These are phyloP conservation scores for Auriscalpium orientale DNA, from an alignment of 768 basidiomycete species.

Conservation along the genomic window DNA sequence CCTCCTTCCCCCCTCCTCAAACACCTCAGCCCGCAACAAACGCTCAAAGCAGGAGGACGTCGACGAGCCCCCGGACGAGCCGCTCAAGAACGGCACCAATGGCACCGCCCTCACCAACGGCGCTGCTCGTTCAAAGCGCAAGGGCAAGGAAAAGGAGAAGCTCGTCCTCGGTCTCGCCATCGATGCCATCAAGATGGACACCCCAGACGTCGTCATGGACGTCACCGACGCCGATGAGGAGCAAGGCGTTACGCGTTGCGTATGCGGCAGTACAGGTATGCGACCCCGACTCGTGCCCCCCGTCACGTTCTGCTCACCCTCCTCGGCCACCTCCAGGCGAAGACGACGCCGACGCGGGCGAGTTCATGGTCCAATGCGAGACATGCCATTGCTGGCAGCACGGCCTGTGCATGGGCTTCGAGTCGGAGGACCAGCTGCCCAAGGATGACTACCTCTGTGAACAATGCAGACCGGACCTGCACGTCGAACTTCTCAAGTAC, in stretches of 20 bases:
- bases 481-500: constrained; percentile 75
- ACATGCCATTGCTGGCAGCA: constrained; percentile 98
- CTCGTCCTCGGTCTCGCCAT: constrained; percentile 19
- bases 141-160: constrained; percentile 56
- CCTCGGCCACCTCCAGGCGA: constrained; percentile 33
- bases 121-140: constrained; percentile 50
- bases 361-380: constrained; percentile 98
- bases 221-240: constrained; percentile 46
- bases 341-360: constrained; percentile 77
- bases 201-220: constrained; percentile 20
- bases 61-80: constrained; percentile 53
- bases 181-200: constrained; percentile 22
- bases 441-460: constrained; percentile 91
- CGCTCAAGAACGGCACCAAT: constrained; percentile 34
- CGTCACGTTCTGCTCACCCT: constrained; percentile 20
- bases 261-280: constrained; percentile 77
- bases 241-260: constrained; percentile 66
- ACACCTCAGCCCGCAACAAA: constrained; percentile 36
- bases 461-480: constrained; percentile 80
- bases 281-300: constrained; percentile 14
- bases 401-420: constrained; percentile 91
- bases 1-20: constrained; percentile 19
- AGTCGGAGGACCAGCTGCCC: constrained; percentile 64
- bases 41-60: constrained; percentile 68
- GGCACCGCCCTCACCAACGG: constrained; percentile 22